These are phyloP conservation scores for Globisporangium radiosum DNA, from an alignment of 352 stramenopile species.

Conservation along the genomic window DNA sequence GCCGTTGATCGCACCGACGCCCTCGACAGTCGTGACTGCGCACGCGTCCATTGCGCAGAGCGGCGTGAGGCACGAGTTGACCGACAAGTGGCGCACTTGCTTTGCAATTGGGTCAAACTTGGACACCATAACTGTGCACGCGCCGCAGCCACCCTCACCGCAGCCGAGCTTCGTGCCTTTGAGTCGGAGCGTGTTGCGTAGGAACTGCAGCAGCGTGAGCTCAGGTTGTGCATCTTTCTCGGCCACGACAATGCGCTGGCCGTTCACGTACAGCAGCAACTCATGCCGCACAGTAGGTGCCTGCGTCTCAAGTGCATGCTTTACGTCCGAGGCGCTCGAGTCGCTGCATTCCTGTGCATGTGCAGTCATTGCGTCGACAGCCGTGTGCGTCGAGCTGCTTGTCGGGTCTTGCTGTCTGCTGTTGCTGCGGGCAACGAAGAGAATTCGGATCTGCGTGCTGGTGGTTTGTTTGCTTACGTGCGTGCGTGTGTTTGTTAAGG, in stretches of 20 bases:
- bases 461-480: too few species aligned
- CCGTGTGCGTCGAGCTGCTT: too few species aligned
- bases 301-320: background rate
- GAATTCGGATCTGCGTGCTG: too few species aligned
- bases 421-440: too few species aligned
- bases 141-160: constrained; percentile 93
- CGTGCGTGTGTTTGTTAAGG: too few species aligned
- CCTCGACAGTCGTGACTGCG: constrained; percentile 85
- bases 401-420: too few species aligned
- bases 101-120: constrained; percentile 40
- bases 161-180: constrained; percentile 89
- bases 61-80: constrained; percentile 86
- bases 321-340: too few species aligned
- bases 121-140: constrained; percentile 94
- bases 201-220: constrained; percentile 79
- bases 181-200: constrained; percentile 62
- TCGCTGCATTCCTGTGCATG: too few species aligned
- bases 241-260: constrained; percentile 36
- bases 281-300: constrained; percentile 29
- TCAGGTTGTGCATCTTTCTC: constrained; percentile 56
- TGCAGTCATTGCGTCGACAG: too few species aligned
- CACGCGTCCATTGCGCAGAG: constrained; percentile 78
- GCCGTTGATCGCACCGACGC: constrained; percentile 38
- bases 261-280: constrained; percentile 75
- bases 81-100: constrained; percentile 55